phyloP scores from a whole-genome alignment of 148 eudicot species.

The Vaccinium myrtillus region DNA sequence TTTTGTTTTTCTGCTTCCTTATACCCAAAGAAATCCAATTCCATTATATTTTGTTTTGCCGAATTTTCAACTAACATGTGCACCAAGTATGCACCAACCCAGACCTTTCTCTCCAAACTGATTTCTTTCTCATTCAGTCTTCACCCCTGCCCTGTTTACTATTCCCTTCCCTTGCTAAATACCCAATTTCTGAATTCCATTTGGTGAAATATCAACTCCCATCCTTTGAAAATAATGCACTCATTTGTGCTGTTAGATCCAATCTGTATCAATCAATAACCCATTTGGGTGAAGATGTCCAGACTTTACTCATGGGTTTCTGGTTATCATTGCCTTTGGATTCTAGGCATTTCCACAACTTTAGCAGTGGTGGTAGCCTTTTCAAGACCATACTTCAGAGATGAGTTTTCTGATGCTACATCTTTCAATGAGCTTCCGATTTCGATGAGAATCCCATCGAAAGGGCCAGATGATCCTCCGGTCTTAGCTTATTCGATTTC shows the following conservation, averaged over 20 bases:
- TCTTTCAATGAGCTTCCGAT: background rate
- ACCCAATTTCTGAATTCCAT: background rate
- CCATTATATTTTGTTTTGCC: background rate
- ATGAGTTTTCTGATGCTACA: background rate
- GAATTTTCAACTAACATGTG: background rate
- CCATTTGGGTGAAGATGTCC: background rate
- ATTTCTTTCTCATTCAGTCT: background rate
- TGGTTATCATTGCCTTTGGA: slow-evolving; percentile 1
- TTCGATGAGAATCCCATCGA: slow-evolving; percentile 3
- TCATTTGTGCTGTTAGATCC: background rate
- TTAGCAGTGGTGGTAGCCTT: background rate
- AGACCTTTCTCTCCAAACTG: background rate
- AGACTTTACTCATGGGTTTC: background rate
- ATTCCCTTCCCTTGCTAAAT: background rate
- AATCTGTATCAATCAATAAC: background rate
- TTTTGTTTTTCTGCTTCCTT: background rate
- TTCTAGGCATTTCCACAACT: background rate
- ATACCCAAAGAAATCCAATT: background rate
- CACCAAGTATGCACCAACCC: background rate
- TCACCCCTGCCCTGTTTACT: background rate
- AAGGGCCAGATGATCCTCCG: slow-evolving; percentile 28
- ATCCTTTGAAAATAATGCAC: background rate
- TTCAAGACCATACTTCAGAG: background rate
- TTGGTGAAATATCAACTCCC: background rate
- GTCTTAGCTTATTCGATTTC: slow-evolving; percentile 35